Percentiles rank a stretch among this genome's conserved stretches.
Conservation (phyloP, 768 basidiomycete genomes). For the Mycena rebaudengoi region DNA sequence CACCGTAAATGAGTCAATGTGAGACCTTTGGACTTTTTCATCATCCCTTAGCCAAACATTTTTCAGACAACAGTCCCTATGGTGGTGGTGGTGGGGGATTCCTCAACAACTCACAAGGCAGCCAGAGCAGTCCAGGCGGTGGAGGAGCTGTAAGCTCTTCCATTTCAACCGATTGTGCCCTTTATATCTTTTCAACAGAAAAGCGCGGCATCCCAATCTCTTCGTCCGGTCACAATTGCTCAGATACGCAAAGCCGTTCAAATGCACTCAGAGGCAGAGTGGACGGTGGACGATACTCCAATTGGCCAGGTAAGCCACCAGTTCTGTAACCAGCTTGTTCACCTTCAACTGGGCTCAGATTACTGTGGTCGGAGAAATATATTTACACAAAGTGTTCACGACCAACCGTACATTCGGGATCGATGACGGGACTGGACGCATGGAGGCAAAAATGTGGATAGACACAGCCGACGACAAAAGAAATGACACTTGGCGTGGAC, state of each 20-base stretch:
- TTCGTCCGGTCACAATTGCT: slow-evolving; percentile 51
- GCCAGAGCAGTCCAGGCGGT: slow-evolving; percentile 70
- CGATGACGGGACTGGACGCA: slow-evolving; percentile 86
- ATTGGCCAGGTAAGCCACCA: slow-evolving; percentile 72
- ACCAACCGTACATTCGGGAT: slow-evolving; percentile 85
- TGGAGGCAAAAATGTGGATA: slow-evolving; percentile 86
- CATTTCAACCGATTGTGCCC: neutral
- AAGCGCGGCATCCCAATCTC: slow-evolving; percentile 48
- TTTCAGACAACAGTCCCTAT: slow-evolving; percentile 50
- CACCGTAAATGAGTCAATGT: slow-evolving; percentile 44
- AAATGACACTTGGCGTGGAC: slow-evolving; percentile 54
- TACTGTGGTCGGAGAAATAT: slow-evolving; percentile 77
- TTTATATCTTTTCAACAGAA: slow-evolving; percentile 33
- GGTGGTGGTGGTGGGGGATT: slow-evolving; percentile 61
- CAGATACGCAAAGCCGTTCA: slow-evolving; percentile 83
- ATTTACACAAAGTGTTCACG: slow-evolving; percentile 70
- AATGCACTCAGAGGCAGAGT: slow-evolving; percentile 88
- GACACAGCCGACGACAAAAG: slow-evolving; percentile 71
- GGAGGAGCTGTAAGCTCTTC: slow-evolving; percentile 55
- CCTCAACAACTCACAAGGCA: slow-evolving; percentile 50
- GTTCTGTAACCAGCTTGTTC: neutral
- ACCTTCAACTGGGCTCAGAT: slow-evolving; percentile 53
- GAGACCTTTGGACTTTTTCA: slow-evolving; percentile 8
- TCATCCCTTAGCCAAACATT: neutral
- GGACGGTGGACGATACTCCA: slow-evolving; percentile 82